Percentiles rank a stretch among this genome's conserved stretches.
Conservation (phyloP, 768 basidiomycete genomes). For the Thelephora aurantiotincta region DNA sequence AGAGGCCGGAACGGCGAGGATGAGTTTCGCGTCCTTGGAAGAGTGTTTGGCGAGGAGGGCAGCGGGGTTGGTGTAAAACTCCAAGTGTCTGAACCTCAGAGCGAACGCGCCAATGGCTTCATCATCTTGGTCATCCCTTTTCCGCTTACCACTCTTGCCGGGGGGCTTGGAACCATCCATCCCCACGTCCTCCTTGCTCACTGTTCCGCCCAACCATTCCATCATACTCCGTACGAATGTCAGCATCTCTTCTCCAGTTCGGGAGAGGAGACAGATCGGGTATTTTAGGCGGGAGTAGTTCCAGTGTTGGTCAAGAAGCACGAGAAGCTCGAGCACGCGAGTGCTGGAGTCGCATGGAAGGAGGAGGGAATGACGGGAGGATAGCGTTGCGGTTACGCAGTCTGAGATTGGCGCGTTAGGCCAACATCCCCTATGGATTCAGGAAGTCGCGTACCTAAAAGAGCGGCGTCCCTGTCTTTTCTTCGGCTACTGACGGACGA, state of each 20-base stretch:
- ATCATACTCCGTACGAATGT: slow-evolving; percentile 93
- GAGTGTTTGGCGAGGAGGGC: slow-evolving; percentile 72
- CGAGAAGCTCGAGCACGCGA: slow-evolving; percentile 89
- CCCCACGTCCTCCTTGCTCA: slow-evolving; percentile 84
- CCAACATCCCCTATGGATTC: not conserved
- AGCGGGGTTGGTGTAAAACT: slow-evolving; percentile 78
- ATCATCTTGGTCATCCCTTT: slow-evolving; percentile 33
- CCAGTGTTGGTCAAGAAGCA: slow-evolving; percentile 96
- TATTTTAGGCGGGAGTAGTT: slow-evolving; percentile 69
- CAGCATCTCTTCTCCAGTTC: slow-evolving; percentile 86
- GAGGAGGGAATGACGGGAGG: slow-evolving; percentile 68
- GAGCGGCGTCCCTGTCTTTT: slow-evolving; percentile 79
- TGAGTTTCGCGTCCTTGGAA: slow-evolving; percentile 81
- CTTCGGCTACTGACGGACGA: slow-evolving; percentile 73
- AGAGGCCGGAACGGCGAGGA: slow-evolving; percentile 85
- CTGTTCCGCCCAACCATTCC: slow-evolving; percentile 96
- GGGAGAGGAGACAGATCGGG: slow-evolving; percentile 89
- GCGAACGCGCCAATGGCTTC: slow-evolving; percentile 78
- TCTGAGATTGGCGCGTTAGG: slow-evolving; percentile 30
- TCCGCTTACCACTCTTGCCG: slow-evolving; percentile 33
- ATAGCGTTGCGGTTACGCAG: slow-evolving; percentile 76
- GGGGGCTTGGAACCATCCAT: slow-evolving; percentile 37
- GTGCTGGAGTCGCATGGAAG: slow-evolving; percentile 91
- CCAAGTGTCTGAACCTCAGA: slow-evolving; percentile 88
- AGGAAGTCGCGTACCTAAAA: slow-evolving; percentile 47